phyloP scores from a whole-genome alignment of 805 yeast genomes.

The Starmera pachycereana region DNA sequence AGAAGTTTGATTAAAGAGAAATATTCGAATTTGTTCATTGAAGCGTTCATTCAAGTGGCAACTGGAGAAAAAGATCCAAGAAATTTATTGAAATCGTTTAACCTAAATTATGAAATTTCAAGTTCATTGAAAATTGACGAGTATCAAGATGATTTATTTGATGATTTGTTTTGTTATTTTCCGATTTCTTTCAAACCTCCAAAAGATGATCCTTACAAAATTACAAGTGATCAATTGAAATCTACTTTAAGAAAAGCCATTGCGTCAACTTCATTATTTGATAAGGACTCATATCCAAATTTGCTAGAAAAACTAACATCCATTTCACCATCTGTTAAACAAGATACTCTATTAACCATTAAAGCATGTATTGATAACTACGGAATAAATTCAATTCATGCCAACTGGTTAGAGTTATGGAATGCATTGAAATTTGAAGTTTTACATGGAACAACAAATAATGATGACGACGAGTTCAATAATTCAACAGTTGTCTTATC shows the following conservation, averaged over 20 bases:
- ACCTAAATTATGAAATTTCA: slow-evolving; percentile 39
- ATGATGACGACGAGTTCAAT: slow-evolving; percentile 28
- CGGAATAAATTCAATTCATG: slow-evolving; percentile 35
- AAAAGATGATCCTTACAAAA: slow-evolving; percentile 75
- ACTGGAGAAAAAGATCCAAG: slow-evolving; percentile 92
- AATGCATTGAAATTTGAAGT: slow-evolving; percentile 82
- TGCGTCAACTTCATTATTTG: slow-evolving; percentile 49
- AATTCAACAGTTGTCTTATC: slow-evolving; percentile 33
- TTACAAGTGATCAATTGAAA: slow-evolving; percentile 67
- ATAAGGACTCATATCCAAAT: slow-evolving; percentile 66
- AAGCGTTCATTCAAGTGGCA: slow-evolving; percentile 57
- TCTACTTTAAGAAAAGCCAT: slow-evolving; percentile 48
- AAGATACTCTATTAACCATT: slow-evolving; percentile 63
- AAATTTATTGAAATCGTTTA: slow-evolving; percentile 65
- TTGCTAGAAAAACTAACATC: slow-evolving; percentile 73
- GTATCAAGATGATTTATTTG: slow-evolving; percentile 65
- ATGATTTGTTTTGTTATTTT: slow-evolving; percentile 85
- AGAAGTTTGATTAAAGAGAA: slow-evolving; percentile 10
- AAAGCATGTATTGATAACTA: slow-evolving; percentile 44
- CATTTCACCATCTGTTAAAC: slow-evolving; percentile 60
- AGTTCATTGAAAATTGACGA: slow-evolving; percentile 25
- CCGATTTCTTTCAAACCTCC: slow-evolving; percentile 96
- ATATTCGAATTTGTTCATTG: slow-evolving; percentile 33
- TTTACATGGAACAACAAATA: slow-evolving; percentile 64
- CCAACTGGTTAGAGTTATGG: slow-evolving; percentile 72